phyloP scores from a whole-genome alignment of 805 yeast genomes.

The Scheffersomyces amazonensis region DNA sequence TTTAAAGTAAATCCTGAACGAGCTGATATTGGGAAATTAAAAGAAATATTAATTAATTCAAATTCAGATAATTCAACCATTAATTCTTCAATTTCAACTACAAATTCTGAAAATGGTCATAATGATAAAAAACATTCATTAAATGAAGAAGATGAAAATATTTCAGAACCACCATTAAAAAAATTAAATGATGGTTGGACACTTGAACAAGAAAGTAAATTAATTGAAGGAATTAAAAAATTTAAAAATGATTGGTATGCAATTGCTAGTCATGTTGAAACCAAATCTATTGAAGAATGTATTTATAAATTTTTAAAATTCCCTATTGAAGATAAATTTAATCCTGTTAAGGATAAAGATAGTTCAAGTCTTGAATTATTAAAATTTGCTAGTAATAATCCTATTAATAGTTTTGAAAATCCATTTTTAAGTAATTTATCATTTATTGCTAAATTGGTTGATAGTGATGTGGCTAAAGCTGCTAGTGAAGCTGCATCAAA shows the following conservation, averaged over 20 bases:
- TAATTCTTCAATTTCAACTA: neutral
- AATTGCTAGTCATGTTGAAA: conserved; percentile 63
- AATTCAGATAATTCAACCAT: conserved; percentile 1
- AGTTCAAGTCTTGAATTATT: conserved; percentile 56
- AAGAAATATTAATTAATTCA: conserved; percentile 17
- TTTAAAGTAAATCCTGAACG: conserved; percentile 62
- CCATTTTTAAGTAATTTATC: conserved; percentile 94
- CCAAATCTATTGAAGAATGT: conserved; percentile 74
- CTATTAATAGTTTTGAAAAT: conserved; percentile 82
- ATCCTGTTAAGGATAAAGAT: conserved; percentile 44
- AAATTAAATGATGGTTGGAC: conserved; percentile 56
- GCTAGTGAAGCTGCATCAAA: conserved; percentile 67
- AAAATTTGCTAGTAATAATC: conserved; percentile 78
- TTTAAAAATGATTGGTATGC: conserved; percentile 76
- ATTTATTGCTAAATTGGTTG: conserved; percentile 80
- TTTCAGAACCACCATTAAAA: conserved; percentile 16
- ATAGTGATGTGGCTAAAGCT: conserved; percentile 79
- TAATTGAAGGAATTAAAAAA: conserved; percentile 62
- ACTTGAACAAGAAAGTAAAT: conserved; percentile 53
- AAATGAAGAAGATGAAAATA: neutral
- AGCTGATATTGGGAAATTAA: conserved; percentile 37
- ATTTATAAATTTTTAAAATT: conserved; percentile 73
- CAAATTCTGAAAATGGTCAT: conserved; percentile 3
- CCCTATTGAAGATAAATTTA: conserved; percentile 76
- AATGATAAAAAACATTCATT: conserved; percentile 5